A percentile compares a stretch with the other conserved stretches of the same genome.
Conservation (phyloP, 768 basidiomycete genomes). For the Amanita molliuscula region DNA sequence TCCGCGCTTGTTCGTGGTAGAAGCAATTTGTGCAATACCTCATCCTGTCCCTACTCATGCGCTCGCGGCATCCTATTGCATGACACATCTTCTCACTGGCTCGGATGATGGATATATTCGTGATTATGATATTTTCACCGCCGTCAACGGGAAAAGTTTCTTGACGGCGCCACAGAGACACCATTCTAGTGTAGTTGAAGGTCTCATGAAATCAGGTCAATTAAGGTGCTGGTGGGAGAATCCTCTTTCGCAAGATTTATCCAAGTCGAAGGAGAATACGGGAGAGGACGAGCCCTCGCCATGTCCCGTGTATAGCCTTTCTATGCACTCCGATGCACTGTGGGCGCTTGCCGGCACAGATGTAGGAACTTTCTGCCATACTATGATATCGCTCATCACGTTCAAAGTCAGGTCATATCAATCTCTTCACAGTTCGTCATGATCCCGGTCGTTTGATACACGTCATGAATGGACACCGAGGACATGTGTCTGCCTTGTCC, state of each 20-base stretch:
- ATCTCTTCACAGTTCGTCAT: constrained; percentile 88
- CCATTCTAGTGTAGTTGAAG: constrained; percentile 86
- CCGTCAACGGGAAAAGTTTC: constrained; percentile 80
- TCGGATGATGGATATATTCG: constrained; percentile 92
- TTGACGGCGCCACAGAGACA: constrained; percentile 83
- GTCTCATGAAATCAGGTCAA: constrained; percentile 83
- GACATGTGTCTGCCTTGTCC: constrained; percentile 78
- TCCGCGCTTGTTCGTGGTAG: constrained; percentile 71
- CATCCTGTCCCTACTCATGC: constrained; percentile 83
- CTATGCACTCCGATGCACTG: constrained; percentile 86
- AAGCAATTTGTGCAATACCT: constrained; percentile 86
- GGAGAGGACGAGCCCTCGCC: constrained; percentile 40
- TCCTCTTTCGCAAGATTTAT: constrained; percentile 24
- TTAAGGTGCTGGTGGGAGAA: constrained; percentile 91
- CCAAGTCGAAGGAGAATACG: constrained; percentile 17
- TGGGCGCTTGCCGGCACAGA: constrained; percentile 87
- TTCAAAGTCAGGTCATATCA: constrained; percentile 75
- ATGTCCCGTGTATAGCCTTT: constrained; percentile 82
- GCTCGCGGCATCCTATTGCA: constrained; percentile 77
- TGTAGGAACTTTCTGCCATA: constrained; percentile 35
- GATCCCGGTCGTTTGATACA: constrained; percentile 75
- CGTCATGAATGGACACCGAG: constrained; percentile 65
- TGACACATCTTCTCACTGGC: constrained; percentile 84
- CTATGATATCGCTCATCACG: constrained; percentile 7
- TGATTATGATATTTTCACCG: constrained; percentile 83